Evolutionary conservation across 805 yeast species (phyloP).

Genomic region (Ogataea pini): DNA sequence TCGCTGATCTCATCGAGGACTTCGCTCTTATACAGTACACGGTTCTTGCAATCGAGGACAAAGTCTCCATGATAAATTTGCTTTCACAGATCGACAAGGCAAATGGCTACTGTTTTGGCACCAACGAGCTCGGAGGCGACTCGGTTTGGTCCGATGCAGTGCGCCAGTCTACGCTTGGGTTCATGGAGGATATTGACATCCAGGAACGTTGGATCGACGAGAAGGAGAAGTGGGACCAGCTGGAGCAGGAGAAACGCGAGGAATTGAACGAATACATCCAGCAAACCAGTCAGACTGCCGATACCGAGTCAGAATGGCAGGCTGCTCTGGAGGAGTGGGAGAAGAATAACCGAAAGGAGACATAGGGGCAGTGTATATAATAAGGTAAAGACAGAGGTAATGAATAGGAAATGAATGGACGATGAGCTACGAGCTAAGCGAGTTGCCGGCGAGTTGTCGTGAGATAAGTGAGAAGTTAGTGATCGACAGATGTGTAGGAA

Average conservation of each 20-base stretch:
- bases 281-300: constrained; percentile 45
- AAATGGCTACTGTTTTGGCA: constrained; percentile 89
- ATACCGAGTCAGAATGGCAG: constrained; percentile 78
- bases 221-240: constrained; percentile 73
- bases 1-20: constrained; percentile 83
- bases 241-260: constrained; percentile 49
- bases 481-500: no score
- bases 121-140: constrained; percentile 96
- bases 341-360: constrained; percentile 18
- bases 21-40: constrained; percentile 86
- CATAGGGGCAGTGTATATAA: background rate
- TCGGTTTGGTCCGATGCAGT: constrained; percentile 96
- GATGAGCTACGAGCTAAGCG: no score
- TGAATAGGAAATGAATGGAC: no score
- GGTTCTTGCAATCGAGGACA: constrained; percentile 89
- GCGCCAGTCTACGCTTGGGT: constrained; percentile 62
- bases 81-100: constrained; percentile 83
- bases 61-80: constrained; percentile 83
- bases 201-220: constrained; percentile 96
- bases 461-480: no score
- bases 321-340: constrained; percentile 62
- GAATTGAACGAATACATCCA: constrained; percentile 36
- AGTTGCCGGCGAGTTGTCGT: no score
- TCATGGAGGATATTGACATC: constrained; percentile 61
- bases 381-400: background rate